Percentiles rank a stretch among this genome's conserved stretches.
Conservation (phyloP, 1,139 yeast genomes). For the Hemisphaericaspora xylofermentans region DNA sequence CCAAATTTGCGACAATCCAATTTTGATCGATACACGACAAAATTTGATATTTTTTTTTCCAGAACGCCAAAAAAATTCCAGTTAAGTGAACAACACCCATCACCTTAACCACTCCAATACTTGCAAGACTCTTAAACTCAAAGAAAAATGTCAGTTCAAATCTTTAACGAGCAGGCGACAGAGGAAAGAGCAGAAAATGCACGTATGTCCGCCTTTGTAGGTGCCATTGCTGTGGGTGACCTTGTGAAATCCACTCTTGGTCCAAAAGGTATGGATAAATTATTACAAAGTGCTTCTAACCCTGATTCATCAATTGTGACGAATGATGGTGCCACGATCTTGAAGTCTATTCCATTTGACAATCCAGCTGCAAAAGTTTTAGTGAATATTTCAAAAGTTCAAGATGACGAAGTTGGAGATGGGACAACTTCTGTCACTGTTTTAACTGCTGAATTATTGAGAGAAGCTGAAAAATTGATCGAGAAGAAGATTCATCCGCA, state of each 20-base stretch:
- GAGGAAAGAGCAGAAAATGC: slow-evolving; percentile 99
- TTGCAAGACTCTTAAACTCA: too few species aligned
- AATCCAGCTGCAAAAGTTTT: slow-evolving; percentile 98
- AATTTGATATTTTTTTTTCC: background rate
- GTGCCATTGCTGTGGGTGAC: slow-evolving; percentile 98
- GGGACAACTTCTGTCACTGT: slow-evolving; percentile 99
- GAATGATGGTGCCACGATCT: slow-evolving; percentile 96
- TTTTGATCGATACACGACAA: background rate
- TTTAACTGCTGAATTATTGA: slow-evolving; percentile 81
- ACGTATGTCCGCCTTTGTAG: slow-evolving; percentile 93
- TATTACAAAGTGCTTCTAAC: slow-evolving; percentile 83
- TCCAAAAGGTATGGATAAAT: slow-evolving; percentile 98
- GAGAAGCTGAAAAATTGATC: slow-evolving; percentile 93
- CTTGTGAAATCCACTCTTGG: slow-evolving; percentile 94
- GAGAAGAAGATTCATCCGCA: slow-evolving; percentile 97
- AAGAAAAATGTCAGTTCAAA: slow-evolving; percentile 67
- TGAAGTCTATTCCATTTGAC: slow-evolving; percentile 91
- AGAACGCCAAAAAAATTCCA: background rate
- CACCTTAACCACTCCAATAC: background rate
- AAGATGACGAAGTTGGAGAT: slow-evolving; percentile 98
- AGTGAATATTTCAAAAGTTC: slow-evolving; percentile 94
- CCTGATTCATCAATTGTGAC: slow-evolving; percentile 76
- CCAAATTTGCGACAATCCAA: background rate
- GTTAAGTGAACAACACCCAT: background rate
- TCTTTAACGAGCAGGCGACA: slow-evolving; percentile 95